Evolutionary conservation across 495 filamentous ascomycete species (phyloP), one percentile per base, ranked within the genome.

Genomic region (Aspergillus affinis): DNA sequence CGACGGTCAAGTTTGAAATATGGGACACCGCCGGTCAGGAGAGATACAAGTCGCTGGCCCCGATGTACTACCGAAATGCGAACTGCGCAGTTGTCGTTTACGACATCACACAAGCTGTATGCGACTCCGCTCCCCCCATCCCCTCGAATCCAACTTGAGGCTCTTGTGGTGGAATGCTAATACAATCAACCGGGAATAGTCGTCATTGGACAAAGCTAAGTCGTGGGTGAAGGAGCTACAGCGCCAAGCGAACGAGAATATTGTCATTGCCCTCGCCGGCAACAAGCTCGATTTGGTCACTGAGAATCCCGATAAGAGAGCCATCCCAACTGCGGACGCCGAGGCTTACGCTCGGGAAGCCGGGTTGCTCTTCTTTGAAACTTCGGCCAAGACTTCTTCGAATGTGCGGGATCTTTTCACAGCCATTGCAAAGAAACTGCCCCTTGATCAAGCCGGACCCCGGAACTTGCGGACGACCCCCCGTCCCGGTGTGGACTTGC

Each of bases 11-110:
- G 80, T 98, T 98, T 70, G 94, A 98, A 80, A 98, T 98, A 70
- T 98, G 94, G 94, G 94, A 98, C 78, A 98, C 94, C 19, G 94
- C 94, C 50, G 94, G 94, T 57, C 94, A 98, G 80, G 94, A 98
- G 71, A 84, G 94, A 66, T 98, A 97, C 80, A 98, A 97, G 83
- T 97, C 93, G 6, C 79, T 98, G 62, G 95, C 94, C 52, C 94
- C 94, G 55, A 98, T 98, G 94, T 98, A 98, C 80, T 98, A 98
- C 75, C 83, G 94, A 64, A 98, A 98, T 74, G 94, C 94, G 48
- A 97, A 98, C 85, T 97, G 94, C 75, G 94, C 94, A 19, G 93
- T 98, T 44, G 94, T 98, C 26, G 94, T 98, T 61, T 98, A 98
- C 77, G 94, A 98, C 77, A 97, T 98, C 70, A 97, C 94, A 54